A percentile compares a stretch with the other conserved stretches of the same genome.
Evolutionary conservation across 176 grass and related monocot genomes (phyloP).

Genomic region (Thalia dealbata): DNA sequence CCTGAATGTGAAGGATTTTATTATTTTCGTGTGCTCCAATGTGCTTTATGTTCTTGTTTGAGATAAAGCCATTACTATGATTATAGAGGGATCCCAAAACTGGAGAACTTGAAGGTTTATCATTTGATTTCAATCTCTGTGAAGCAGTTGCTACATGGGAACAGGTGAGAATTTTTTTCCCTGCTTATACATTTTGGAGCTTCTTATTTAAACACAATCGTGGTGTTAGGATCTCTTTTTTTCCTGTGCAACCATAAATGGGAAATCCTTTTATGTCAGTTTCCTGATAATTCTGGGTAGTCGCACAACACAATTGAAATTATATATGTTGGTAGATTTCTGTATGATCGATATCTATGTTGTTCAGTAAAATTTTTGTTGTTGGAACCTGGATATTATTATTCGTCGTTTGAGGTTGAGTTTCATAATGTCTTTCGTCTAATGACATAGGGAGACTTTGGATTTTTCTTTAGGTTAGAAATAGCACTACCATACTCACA

Average conservation of each 20-base stretch:
- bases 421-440: not conserved
- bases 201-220: not conserved
- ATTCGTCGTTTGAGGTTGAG: no score
- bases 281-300: no score
- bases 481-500: constrained; percentile 90
- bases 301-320: not conserved
- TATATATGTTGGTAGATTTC: no score
- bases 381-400: not conserved
- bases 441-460: not conserved
- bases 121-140: constrained; percentile 86
- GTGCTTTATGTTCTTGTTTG: not conserved
- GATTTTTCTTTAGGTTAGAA: constrained; percentile 54
- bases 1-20: not conserved
- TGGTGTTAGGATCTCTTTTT: no score
- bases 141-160: constrained; percentile 90
- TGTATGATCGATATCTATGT: no score
- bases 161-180: constrained; percentile 46
- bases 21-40: not conserved
- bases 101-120: constrained; percentile 61
- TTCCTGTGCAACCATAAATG: no score
- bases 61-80: not conserved
- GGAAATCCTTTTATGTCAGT: no score
- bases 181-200: not conserved
- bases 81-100: constrained; percentile 72
- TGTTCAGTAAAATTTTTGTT: not conserved